These are phyloP conservation scores for Urtica urens DNA, from an alignment of 306 rosid genomes.

Conservation along the genomic window DNA sequence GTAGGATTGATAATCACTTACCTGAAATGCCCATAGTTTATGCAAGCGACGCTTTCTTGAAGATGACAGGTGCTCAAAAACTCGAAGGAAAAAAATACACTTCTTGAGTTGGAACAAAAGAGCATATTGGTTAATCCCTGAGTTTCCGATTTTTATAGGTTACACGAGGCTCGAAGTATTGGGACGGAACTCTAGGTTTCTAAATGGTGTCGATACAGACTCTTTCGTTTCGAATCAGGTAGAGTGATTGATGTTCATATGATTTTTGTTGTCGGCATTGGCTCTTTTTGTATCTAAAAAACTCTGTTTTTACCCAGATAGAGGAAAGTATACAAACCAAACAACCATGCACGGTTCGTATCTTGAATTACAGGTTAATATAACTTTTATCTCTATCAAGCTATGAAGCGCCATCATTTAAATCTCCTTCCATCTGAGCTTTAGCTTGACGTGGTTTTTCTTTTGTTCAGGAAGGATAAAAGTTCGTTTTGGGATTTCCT, in stretches of 20 bases:
- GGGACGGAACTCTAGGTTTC: constrained; percentile 78
- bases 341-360: constrained; percentile 79
- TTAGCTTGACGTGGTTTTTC: constrained; percentile 17
- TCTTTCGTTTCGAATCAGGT: constrained; percentile 46
- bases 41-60: constrained; percentile 81
- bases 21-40: constrained; percentile 86
- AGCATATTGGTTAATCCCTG: background rate
- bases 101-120: constrained; percentile 10
- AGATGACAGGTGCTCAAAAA: constrained; percentile 61
- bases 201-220: constrained; percentile 66
- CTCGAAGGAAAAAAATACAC: too few relatives aligned
- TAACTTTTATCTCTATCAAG: too few relatives aligned
- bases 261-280: background rate
- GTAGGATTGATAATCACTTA: constrained; percentile 75
- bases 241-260: constrained; percentile 1
- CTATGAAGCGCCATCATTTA: too few relatives aligned
- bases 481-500: constrained; percentile 93
- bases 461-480: constrained; percentile 61
- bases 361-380: constrained; percentile 94
- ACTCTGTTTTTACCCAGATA: constrained; percentile 41
- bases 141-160: constrained; percentile 35
- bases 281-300: constrained; percentile 11
- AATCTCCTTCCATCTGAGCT: too few relatives aligned
- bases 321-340: constrained; percentile 55
- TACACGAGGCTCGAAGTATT: constrained; percentile 69